Percentiles rank a stretch among this genome's conserved stretches.
These are phyloP conservation scores for Vigna angularis DNA, from an alignment of 306 rosid genomes.

Conservation along the genomic window DNA sequence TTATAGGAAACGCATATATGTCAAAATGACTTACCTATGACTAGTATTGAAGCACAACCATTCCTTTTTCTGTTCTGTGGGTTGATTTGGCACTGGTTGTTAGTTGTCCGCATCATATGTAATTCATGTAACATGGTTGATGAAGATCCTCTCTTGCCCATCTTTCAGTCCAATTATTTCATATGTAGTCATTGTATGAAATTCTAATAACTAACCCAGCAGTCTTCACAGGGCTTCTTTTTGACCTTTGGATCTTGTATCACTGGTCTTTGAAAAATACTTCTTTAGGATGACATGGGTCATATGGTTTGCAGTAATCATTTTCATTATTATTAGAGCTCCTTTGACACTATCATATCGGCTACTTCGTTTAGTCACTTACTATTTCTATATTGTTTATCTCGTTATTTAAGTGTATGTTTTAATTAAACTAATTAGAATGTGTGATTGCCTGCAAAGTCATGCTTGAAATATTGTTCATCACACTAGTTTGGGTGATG, in stretches of 20 bases:
- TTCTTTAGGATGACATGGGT: slow-evolving; percentile 8
- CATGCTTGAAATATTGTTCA: slow-evolving; percentile 2
- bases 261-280: slow-evolving; percentile 1
- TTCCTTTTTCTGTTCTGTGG: not conserved
- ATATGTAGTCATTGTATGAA: not conserved
- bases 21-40: not conserved
- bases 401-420: not conserved
- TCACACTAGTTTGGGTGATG: slow-evolving; percentile 21
- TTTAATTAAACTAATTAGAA: not conserved
- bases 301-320: slow-evolving; percentile 18
- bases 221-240: not conserved
- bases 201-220: not conserved
- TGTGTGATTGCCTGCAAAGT: slow-evolving; percentile 21
- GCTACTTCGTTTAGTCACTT: slow-evolving; percentile 7
- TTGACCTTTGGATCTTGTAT: not conserved
- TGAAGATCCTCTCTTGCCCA: not conserved
- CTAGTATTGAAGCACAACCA: not conserved
- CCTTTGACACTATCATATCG: slow-evolving; percentile 15
- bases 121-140: not conserved
- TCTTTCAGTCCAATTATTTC: slow-evolving; percentile 16
- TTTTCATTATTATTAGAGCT: slow-evolving; percentile 13
- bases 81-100: not conserved
- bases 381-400: not conserved
- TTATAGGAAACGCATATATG: not conserved
- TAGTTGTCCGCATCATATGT: not conserved